phyloP scores from a whole-genome alignment of 2,329 filamentous ascomycete species.

The Aspergillus glaucus region DNA sequence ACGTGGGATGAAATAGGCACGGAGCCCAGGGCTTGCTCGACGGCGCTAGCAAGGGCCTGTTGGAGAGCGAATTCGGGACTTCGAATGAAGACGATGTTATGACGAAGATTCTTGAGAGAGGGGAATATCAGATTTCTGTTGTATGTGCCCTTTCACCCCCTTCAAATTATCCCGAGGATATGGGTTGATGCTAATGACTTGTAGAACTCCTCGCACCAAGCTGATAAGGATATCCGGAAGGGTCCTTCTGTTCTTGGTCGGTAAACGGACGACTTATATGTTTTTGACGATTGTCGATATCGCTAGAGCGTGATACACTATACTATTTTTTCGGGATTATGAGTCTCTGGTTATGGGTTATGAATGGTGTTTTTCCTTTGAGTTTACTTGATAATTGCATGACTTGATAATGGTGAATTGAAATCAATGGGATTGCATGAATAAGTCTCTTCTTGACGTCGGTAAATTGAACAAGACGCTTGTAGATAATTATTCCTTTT shows the following conservation, averaged over 20 bases:
- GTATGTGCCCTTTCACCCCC: slow-evolving; percentile 37
- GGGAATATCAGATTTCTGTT: slow-evolving; percentile 57
- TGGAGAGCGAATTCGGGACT: slow-evolving; percentile 86
- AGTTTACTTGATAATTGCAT: too few relatives aligned
- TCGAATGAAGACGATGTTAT: slow-evolving; percentile 73
- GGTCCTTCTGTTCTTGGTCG: slow-evolving; percentile 13
- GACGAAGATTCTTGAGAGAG: slow-evolving; percentile 71
- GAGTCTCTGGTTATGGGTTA: too few relatives aligned
- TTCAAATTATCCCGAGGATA: neutral
- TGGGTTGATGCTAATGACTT: slow-evolving; percentile 4
- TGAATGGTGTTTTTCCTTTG: too few relatives aligned
- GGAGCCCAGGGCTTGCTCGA: slow-evolving; percentile 77
- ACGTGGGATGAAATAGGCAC: slow-evolving; percentile 52
- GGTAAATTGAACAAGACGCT: too few relatives aligned
- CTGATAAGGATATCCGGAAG: slow-evolving; percentile 22
- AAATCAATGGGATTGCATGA: too few relatives aligned
- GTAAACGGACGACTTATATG: slow-evolving; percentile 7
- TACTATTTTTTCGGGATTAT: too few relatives aligned
- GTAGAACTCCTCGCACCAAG: slow-evolving; percentile 26
- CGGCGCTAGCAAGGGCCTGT: slow-evolving; percentile 62
- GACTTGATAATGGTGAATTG: too few relatives aligned
- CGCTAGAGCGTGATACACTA: too few relatives aligned
- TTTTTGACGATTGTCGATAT: too few relatives aligned
- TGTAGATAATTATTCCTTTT: too few relatives aligned
- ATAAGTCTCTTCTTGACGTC: too few relatives aligned